Evolutionary conservation across 768 basidiomycete species (phyloP), one percentile per base, ranked within the genome.

Genomic region (Russula emetica): DNA sequence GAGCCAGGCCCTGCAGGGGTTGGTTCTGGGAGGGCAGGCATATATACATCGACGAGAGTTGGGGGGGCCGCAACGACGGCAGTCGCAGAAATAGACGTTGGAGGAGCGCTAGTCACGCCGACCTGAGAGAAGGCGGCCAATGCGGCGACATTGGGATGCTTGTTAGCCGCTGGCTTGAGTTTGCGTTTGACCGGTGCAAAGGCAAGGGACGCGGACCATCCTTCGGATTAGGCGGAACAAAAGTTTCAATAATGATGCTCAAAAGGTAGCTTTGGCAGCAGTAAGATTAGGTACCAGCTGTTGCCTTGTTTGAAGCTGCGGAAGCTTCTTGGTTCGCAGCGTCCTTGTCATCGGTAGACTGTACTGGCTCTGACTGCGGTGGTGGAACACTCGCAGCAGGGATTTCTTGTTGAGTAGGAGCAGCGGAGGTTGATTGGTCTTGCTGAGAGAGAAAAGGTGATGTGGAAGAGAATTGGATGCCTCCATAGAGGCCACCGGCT

Each of bases 161-260:
- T 79, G 3, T 77, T 73, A 11, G 77, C 75, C 1, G 78, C 66
- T 1, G 78, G 73, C 73, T 91, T 92, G 42, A 82, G 63, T 71
- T 90, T 93, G 66, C 77, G 77, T 28, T 72, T 70, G 58, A 91
- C 80, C 51, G 92, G 92, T 10, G 92, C 92, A 70, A 94, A 94
- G 20, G 90, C 92, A 68, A 94, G 87, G 16, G 91, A 83, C 66
- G 92, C 87, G 69, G 92, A 94, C 91, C 92, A 94, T 75, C 85
- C 91, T 92, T 81, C 68, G 70, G 67, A 73, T 67, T 70, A 69
- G 58, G 52, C 47, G 57, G 69, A 57, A 63, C 55, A 60, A 67
- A 58, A 44, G 64, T 55, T 57, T 62, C 66, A 63, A 62, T 61
- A 61, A 61, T 49, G 55, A 28, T 55, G 57, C 59, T 55, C 53